Base-by-base conservation (phyloP, 2,329 filamentous ascomycete species). In the Sporothrix mexicana region DNA sequence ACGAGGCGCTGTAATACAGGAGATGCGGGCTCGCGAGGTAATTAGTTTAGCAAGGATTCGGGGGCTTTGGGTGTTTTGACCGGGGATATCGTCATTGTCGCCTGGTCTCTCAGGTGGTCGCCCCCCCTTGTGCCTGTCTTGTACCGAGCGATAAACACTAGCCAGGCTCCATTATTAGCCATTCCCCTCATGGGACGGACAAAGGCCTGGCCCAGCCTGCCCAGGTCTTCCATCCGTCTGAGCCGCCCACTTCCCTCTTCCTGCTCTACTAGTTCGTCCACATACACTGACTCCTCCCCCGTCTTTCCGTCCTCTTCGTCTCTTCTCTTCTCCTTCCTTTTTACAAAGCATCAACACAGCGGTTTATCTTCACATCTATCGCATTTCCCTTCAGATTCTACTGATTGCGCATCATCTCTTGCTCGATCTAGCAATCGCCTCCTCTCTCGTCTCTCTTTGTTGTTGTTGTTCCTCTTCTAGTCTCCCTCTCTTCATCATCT, bases 381-480 rank as follows among this genome's bases (percentile, higher is more conserved):
- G 47, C 49, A 53, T 17, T 57, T 20, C 70, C 17, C 41, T 51
- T 41, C 47, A 5, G 59, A 71, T 68, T 49, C 41, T 47, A 23
- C 43, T n/a, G 69, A n/a, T 68, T 61, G 72, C 30, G 74, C 72
- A 73, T 51, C 72, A 43, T 51, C 45, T 49, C 45, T 53, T 47
- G 55, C 64, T 61, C 73, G 71, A 59, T 66, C 69, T 49, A 41
- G 49, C 61, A 43, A 20, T 70, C 36, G 23, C 51, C 41, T 51
- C 17, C 43, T 51, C 70, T 57, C 36, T 74, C n/a, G 12, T 70
- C 53, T 53, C 20, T 68, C 59, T 59, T 74, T 53, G 20, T 51
- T 57, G 41, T 12, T 62, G 51, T 51, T 23, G 25, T 36, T 59
- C 64, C 12, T 59, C 45, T 45, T 49, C 30, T 43, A 23, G 23